Conservation (phyloP, 768 basidiomycete genomes). For the Coprinopsis sp. region DNA sequence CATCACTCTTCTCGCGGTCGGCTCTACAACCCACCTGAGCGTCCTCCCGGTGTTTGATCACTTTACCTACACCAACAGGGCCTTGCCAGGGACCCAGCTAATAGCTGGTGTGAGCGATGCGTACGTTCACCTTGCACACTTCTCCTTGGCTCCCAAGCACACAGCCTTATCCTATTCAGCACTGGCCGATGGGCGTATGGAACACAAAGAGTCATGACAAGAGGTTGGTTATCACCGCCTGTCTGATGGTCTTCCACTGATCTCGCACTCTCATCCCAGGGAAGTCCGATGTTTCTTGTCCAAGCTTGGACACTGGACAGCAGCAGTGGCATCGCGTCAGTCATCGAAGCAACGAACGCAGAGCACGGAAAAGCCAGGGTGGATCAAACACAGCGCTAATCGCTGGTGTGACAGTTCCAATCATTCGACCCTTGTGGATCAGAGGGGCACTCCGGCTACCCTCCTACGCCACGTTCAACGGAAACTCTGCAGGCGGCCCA, state of each 20-base stretch:
- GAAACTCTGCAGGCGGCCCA: too few relatives aligned
- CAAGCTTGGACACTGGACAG: constrained; percentile 24
- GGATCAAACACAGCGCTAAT: constrained; percentile 19
- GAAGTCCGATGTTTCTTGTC: constrained; percentile 26
- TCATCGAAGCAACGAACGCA: constrained; percentile 4
- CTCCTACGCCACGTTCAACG: too few relatives aligned
- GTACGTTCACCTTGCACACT: not conserved
- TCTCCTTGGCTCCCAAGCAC: not conserved
- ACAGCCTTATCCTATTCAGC: constrained; percentile 19
- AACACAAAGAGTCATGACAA: constrained; percentile 25
- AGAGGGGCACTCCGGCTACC: not conserved
- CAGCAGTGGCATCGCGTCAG: constrained; percentile 18
- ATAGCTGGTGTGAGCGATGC: not conserved
- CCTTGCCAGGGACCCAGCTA: constrained; percentile 29
- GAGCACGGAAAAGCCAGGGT: constrained; percentile 4
- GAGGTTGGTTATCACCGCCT: constrained; percentile 15
- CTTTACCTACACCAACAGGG: constrained; percentile 41
- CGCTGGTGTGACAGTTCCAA: constrained; percentile 27
- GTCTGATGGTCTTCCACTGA: not conserved
- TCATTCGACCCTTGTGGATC: constrained; percentile 7
- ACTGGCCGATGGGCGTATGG: constrained; percentile 36
- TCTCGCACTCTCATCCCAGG: constrained; percentile 14
- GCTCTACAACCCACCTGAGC: constrained; percentile 40
- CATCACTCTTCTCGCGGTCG: constrained; percentile 33
- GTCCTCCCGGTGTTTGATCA: constrained; percentile 31